Percentiles rank a stretch among this genome's conserved stretches.
phyloP scores from a whole-genome alignment of 2,329 filamentous ascomycete species.

The Ambrosiella cleistominuta region DNA sequence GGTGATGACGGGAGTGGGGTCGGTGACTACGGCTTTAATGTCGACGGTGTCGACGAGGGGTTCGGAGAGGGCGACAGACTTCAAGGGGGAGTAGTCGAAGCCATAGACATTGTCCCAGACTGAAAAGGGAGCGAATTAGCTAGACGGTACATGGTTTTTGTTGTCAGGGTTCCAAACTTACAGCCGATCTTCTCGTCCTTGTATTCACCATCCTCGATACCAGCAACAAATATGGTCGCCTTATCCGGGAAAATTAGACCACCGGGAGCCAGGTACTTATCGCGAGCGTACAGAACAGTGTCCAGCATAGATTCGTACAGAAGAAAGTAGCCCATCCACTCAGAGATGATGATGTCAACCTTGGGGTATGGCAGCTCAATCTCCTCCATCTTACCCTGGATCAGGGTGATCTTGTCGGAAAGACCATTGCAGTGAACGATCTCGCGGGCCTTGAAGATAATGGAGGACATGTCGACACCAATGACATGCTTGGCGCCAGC shows the following conservation, averaged over 20 bases:
- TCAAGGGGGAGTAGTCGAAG: slow-evolving; percentile 89
- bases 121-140: slow-evolving; percentile 22
- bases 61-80: slow-evolving; percentile 82
- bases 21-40: slow-evolving; percentile 89
- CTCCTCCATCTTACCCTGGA: slow-evolving; percentile 99
- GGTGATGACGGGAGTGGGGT: slow-evolving; percentile 67
- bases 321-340: slow-evolving; percentile 99
- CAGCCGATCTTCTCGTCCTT: slow-evolving; percentile 99
- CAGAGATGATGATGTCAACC: slow-evolving; percentile 98
- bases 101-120: slow-evolving; percentile 99
- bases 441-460: slow-evolving; percentile 94
- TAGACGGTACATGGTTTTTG: no score
- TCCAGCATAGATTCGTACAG: slow-evolving; percentile 99
- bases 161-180: slow-evolving; percentile 29
- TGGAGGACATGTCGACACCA: slow-evolving; percentile 98
- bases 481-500: slow-evolving; percentile 97
- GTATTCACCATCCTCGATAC: slow-evolving; percentile 97
- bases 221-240: slow-evolving; percentile 90
- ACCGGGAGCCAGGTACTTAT: slow-evolving; percentile 71
- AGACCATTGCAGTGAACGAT: slow-evolving; percentile 88
- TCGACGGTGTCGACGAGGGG: slow-evolving; percentile 96
- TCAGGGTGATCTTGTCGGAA: slow-evolving; percentile 86
- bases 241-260: slow-evolving; percentile 98
- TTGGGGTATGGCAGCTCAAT: slow-evolving; percentile 82
- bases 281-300: slow-evolving; percentile 89